Conservation (phyloP, 805 yeast genomes). For the Suhomyces canberraensis region DNA sequence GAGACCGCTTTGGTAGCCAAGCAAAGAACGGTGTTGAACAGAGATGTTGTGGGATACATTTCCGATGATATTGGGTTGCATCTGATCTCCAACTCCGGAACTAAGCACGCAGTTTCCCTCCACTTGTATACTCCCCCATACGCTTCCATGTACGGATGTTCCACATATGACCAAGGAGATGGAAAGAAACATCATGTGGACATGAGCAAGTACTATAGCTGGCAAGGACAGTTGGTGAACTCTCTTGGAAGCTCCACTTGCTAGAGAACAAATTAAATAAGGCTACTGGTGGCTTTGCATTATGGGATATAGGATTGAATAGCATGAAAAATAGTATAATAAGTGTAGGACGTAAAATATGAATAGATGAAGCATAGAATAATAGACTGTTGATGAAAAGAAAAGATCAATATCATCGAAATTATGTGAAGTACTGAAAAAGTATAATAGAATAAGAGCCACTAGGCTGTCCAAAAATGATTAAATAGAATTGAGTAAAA, state of each 20-base stretch:
- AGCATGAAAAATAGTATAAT: no score
- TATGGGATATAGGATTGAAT: no score
- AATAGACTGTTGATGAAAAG: no score
- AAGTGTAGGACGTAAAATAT: no score
- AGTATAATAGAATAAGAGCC: no score
- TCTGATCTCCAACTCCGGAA: slow-evolving; percentile 47
- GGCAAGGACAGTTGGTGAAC: slow-evolving; percentile 49
- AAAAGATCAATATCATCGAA: no score
- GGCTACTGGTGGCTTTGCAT: no score
- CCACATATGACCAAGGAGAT: slow-evolving; percentile 45
- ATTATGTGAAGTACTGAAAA: no score
- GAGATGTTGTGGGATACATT: slow-evolving; percentile 60
- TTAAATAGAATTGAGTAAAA: no score
- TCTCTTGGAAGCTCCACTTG: slow-evolving; percentile 9
- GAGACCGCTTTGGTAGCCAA: slow-evolving; percentile 24
- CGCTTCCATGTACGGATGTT: slow-evolving; percentile 58
- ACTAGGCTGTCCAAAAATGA: no score
- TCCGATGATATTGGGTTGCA: slow-evolving; percentile 66
- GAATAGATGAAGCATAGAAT: no score
- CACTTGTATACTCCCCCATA: slow-evolving; percentile 78
- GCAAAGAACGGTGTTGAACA: slow-evolving; percentile 24
- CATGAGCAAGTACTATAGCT: slow-evolving; percentile 58
- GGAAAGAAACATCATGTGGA: slow-evolving; percentile 54
- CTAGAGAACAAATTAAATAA: no score
- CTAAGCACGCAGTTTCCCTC: slow-evolving; percentile 53